Base-by-base conservation (phyloP, 345 rosid genomes). In the Aethionema arabicum region DNA sequence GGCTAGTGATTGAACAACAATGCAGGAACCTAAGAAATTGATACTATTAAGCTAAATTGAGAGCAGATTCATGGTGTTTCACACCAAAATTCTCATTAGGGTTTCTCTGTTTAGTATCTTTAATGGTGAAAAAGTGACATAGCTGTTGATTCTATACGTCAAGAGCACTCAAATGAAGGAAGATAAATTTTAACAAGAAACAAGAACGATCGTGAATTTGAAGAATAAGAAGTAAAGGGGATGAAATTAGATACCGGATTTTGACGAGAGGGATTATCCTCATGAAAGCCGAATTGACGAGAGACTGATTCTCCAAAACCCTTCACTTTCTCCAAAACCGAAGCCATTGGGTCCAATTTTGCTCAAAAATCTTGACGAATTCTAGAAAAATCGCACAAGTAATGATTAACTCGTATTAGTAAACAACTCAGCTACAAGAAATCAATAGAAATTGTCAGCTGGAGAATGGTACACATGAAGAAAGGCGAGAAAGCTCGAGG, bases 331-430 rank as follows among this genome's bases (percentile, higher is more conserved):
- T 83, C 86, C 21, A 82, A 62, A 0, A 72, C 65, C 8, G 82
- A 66, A 66, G 73, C 69, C 27, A 80, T 33, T n/a, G 86, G 83
- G 37, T 87, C 84, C 97, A 85, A 83, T 59, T 70, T 58, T 5
- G 5, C n/a, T 35, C 37, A 47, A 11, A 54, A 46, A 52, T 55
- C 8, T 12, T 52, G 51, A 62, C 0, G n/a, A 46, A 1, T 38
- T 53, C 6, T 3, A 7, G 32, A 36, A 50, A 46, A 52, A 45
- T 45, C 32, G 33, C 38, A 12, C 49, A 45, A 33, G 5, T 43
- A 51, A 58, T 12, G 14, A 32, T 2, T 21, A 32, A 32, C 0
- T 15, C 27, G 44, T 4, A 21, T 29, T 42, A 36, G n/a, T 57
- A 13, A 38, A 13, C 49, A 29, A 35, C 31, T 14, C 21, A 35